Conservation (phyloP, 1,139 yeast species). For the Arxiozyma heterogenica region DNA sequence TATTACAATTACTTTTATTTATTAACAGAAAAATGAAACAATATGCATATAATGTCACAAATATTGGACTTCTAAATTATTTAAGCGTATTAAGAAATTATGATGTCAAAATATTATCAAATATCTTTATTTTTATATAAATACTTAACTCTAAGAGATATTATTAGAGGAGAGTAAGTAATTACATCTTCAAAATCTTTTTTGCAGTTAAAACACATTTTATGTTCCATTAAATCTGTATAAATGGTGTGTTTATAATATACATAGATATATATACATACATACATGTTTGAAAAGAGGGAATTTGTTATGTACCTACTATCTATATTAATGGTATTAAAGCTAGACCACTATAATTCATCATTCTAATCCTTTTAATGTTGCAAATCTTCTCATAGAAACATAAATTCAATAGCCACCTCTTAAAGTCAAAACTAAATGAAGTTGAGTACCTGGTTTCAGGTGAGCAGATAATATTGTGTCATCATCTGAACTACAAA, state of each 20-base stretch:
- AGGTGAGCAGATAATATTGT: conserved; percentile 60
- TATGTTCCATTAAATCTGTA: background rate
- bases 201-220: no score
- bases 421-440: conserved; percentile 79
- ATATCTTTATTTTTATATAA: background rate
- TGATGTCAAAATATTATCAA: background rate
- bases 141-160: background rate
- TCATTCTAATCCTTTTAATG: background rate
- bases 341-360: background rate
- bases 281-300: background rate
- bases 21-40: background rate
- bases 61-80: background rate
- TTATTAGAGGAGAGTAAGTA: background rate
- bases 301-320: background rate
- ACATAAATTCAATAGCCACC: conserved; percentile 45
- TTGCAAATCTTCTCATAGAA: background rate
- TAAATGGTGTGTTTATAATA: no score
- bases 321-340: no score
- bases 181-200: background rate
- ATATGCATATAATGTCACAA: background rate
- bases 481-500: conserved; percentile 52
- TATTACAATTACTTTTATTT: no score
- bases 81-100: background rate
- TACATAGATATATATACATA: no score
- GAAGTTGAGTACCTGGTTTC: conserved; percentile 71